Evolutionary conservation across 129 eudicot species (phyloP).

Genomic region (Rutidosis leptorrhynchoides): DNA sequence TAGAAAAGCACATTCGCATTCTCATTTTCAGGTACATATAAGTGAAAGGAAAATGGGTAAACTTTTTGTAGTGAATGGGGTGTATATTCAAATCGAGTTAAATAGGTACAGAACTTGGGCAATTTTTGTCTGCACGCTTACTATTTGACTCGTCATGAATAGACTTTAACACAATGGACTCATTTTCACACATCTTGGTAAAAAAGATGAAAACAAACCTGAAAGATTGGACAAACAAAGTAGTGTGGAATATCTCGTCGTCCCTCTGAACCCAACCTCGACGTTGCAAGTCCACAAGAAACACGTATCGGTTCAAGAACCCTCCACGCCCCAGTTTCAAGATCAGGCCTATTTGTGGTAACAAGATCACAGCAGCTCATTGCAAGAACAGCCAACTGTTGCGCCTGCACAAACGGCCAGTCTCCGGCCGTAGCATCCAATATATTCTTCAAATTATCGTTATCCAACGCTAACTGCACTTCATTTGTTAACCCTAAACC

Average conservation of each 20-base stretch:
- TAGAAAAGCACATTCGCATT: not conserved
- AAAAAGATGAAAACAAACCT: conserved; percentile 40
- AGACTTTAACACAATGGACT: not conserved
- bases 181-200: not conserved
- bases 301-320: conserved; percentile 71
- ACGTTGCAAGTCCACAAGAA: conserved; percentile 54
- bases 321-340: conserved; percentile 66
- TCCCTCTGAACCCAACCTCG: conserved; percentile 35
- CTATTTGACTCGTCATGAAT: not conserved
- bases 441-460: conserved; percentile 45
- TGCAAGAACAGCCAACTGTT: conserved; percentile 68
- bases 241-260: conserved; percentile 48
- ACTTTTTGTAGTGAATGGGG: no score
- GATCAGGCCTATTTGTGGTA: conserved; percentile 54
- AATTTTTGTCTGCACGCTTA: not conserved
- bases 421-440: conserved; percentile 83
- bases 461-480: conserved; percentile 55
- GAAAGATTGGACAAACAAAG: conserved; percentile 68
- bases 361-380: conserved; percentile 56
- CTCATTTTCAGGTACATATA: not conserved
- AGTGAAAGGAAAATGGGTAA: not conserved
- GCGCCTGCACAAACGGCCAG: conserved; percentile 87
- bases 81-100: not conserved
- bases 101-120: no score
- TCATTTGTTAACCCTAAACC: conserved; percentile 59